Percentiles rank a stretch among this genome's conserved stretches.
Conservation (phyloP, 768 basidiomycete species). For the Podaxis rugospora region DNA sequence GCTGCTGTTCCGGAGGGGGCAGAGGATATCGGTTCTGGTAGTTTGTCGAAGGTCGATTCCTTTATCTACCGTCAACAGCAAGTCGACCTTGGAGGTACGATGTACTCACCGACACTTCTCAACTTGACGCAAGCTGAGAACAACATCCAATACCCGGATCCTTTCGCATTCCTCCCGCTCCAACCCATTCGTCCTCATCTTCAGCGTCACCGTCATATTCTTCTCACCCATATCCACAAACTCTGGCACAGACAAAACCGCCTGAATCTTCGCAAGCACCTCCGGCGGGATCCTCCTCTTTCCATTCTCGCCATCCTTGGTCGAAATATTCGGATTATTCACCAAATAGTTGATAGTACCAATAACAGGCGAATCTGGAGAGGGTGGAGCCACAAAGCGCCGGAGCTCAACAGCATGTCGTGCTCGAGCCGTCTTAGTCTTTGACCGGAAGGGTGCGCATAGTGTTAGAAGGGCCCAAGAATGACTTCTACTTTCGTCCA, state of each 20-base stretch:
- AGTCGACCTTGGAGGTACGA: not conserved
- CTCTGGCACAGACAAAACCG: constrained; percentile 60
- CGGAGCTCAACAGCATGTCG: constrained; percentile 41
- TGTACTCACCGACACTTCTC: constrained; percentile 61
- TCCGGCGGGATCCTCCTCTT: constrained; percentile 41
- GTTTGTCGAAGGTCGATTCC: constrained; percentile 35
- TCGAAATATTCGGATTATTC: constrained; percentile 26
- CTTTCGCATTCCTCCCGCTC: constrained; percentile 43
- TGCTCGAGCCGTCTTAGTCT: constrained; percentile 36
- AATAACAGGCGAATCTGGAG: constrained; percentile 28
- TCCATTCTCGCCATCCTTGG: constrained; percentile 14
- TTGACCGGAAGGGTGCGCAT: constrained; percentile 53
- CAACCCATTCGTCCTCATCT: constrained; percentile 55
- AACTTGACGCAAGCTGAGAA: constrained; percentile 54
- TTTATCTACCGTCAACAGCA: constrained; percentile 19
- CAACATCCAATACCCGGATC: constrained; percentile 53
- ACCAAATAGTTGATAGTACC: constrained; percentile 39
- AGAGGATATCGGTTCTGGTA: constrained; percentile 49
- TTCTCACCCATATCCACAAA: constrained; percentile 42
- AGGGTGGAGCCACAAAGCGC: constrained; percentile 47
- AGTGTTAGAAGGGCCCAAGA: constrained; percentile 47
- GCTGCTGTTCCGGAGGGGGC: constrained; percentile 53
- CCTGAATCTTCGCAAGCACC: constrained; percentile 57
- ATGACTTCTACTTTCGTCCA: constrained; percentile 34
- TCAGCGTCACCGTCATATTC: constrained; percentile 50